These are phyloP conservation scores for Periconia sp. DNA, from an alignment of 2,329 filamentous ascomycete species.

Conservation along the genomic window DNA sequence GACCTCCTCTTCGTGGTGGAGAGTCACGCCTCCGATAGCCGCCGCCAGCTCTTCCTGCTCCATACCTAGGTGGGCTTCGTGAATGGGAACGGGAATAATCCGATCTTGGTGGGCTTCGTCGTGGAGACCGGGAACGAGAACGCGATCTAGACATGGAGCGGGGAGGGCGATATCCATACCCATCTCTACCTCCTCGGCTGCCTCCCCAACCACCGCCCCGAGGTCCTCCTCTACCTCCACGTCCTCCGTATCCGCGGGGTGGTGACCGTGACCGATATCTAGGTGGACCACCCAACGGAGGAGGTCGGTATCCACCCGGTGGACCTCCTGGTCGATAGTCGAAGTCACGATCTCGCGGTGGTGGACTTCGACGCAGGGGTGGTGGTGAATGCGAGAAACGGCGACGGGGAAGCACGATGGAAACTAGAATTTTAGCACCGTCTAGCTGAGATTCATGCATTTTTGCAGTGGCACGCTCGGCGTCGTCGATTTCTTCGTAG, in stretches of 20 bases:
- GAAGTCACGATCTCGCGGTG: conserved; percentile 30
- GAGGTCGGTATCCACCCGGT: conserved; percentile 43
- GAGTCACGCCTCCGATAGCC: conserved; percentile 45
- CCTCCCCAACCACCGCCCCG: conserved; percentile 33
- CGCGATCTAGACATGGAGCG: conserved; percentile 43
- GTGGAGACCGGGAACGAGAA: conserved; percentile 53
- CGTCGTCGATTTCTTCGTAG: conserved; percentile 76
- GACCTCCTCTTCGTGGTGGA: conserved; percentile 49
- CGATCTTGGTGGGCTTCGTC: conserved; percentile 49
- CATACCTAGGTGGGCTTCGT: conserved; percentile 35
- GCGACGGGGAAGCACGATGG: conserved; percentile 82
- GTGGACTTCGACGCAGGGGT: conserved; percentile 62
- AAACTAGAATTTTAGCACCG: conserved; percentile 81
- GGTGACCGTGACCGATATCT: conserved; percentile 52
- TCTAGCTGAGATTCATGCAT: conserved; percentile 99
- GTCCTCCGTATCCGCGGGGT: conserved; percentile 41
- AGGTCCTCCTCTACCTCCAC: conserved; percentile 42
- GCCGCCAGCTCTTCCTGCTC: conserved; percentile 28
- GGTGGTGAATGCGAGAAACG: conserved; percentile 84
- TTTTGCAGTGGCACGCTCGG: conserved; percentile 87
- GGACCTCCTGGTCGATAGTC: conserved; percentile 44
- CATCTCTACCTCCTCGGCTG: conserved; percentile 47
- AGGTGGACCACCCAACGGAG: conserved; percentile 40
- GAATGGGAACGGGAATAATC: conserved; percentile 49
- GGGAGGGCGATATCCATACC: conserved; percentile 28